Base-by-base conservation (phyloP, 1,284 basidiomycete genomes). In the Ceratobasidium sp. region DNA sequence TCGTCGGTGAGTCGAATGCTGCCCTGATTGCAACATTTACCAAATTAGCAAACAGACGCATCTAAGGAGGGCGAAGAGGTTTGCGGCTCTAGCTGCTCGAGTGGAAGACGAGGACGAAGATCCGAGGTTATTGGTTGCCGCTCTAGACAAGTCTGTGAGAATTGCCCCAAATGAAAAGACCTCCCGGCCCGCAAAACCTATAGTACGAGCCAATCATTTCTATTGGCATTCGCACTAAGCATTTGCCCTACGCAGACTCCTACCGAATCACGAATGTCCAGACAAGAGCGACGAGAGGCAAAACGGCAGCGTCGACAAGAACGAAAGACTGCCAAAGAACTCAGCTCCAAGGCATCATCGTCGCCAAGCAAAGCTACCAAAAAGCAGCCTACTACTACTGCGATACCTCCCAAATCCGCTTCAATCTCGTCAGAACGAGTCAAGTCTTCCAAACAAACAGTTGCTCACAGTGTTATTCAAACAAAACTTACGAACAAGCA, bases 1-100 rank as follows among this genome's bases (percentile, higher is more conserved):
- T 91, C 91, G 63, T 87, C 86, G 79, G 93, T 89, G 84, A 81
- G 91, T 88, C 77, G 74, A 79, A 74, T 30, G 26, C 18, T 18
- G 26, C 5, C 43, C 43, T 62, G 72, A 74, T 76, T 71, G 50
- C 47, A 35, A 32, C 18, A 23, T 50, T 16, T 28, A n/a, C 32
- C 54, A n/a, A 73, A 26, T 21, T 28, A 38, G 41, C 13, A 26
- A 32, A 57, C 77, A 91, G 90, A 87, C 85, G 46, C 91, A 93
- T 80, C 81, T 82, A 73, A 86, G 89, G 52, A 87, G 88, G 26
- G 82, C 87, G 52, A 84, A 84, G 43, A 85, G 84, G 50, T 87
- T 91, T 49, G 44, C 47, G 38, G 57, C 54, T 7, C 23, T 75
- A 35, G 54, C 55, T 32, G 30, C 69, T 30, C 69, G 69, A 23